Evolutionary conservation across 495 filamentous ascomycete species (phyloP).

Genomic region (Sporormia fimetaria): DNA sequence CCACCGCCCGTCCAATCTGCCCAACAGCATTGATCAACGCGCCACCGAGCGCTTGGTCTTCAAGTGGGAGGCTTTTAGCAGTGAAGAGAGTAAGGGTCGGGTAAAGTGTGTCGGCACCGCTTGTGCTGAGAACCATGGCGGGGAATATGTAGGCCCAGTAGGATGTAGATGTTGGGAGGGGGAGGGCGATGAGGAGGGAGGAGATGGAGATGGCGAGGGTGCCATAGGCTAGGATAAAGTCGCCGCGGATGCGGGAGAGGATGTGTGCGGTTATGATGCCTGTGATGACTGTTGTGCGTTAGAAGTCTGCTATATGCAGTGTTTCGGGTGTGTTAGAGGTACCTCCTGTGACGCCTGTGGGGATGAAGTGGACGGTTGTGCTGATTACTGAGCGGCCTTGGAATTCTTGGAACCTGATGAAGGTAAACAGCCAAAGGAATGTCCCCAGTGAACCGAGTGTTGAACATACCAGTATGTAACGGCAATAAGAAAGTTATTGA

Average conservation of each 20-base stretch:
- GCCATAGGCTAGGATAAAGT: slow-evolving; percentile 43
- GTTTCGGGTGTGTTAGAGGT: background rate
- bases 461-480: slow-evolving; percentile 42
- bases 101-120: slow-evolving; percentile 49
- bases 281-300: slow-evolving; percentile 28
- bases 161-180: slow-evolving; percentile 40
- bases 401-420: slow-evolving; percentile 44
- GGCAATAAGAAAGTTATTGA: slow-evolving; percentile 49
- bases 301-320: background rate
- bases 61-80: slow-evolving; percentile 43
- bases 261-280: slow-evolving; percentile 44
- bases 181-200: slow-evolving; percentile 45
- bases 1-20: slow-evolving; percentile 46
- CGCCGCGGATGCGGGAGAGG: slow-evolving; percentile 41
- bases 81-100: slow-evolving; percentile 50
- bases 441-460: background rate
- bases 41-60: slow-evolving; percentile 50
- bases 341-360: slow-evolving; percentile 43
- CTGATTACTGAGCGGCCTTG: slow-evolving; percentile 42
- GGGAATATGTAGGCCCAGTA: slow-evolving; percentile 52
- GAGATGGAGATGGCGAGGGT: slow-evolving; percentile 39
- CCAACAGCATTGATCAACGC: slow-evolving; percentile 50
- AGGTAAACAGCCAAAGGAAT: background rate
- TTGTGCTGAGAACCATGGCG: slow-evolving; percentile 47
- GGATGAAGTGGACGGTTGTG: slow-evolving; percentile 51